phyloP scores from a whole-genome alignment of 2,329 filamentous ascomycete species.

The Xylariales sp. region DNA sequence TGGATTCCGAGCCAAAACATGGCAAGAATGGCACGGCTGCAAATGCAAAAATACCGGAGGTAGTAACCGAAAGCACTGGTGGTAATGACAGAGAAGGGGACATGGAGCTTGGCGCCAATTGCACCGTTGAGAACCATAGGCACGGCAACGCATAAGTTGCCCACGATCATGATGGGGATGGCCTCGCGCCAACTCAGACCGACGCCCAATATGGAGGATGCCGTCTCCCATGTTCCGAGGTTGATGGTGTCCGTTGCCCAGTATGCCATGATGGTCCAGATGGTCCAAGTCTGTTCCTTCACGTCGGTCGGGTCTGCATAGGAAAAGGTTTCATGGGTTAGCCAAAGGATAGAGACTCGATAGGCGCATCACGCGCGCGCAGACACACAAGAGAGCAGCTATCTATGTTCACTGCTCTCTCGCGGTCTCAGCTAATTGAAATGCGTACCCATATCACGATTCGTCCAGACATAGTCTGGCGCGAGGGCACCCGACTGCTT shows the following conservation, averaged over 20 bases:
- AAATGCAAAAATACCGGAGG: conserved; percentile 32
- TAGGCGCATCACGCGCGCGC: too few relatives aligned
- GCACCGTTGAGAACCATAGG: conserved; percentile 44
- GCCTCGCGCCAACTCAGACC: conserved; percentile 30
- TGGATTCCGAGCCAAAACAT: conserved; percentile 59
- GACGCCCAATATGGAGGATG: conserved; percentile 27
- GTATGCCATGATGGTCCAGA: conserved; percentile 29
- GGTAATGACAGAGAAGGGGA: conserved; percentile 41
- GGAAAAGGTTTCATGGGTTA: conserved; percentile 8
- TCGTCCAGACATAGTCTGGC: conserved; percentile 36
- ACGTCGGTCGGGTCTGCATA: conserved; percentile 29
- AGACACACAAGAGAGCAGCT: too few relatives aligned
- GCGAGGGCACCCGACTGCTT: conserved; percentile 43
- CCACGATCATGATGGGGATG: conserved; percentile 45
- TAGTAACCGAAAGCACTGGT: conserved; percentile 42
- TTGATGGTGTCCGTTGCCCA: conserved; percentile 32
- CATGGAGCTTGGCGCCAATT: conserved; percentile 40
- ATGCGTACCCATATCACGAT: conserved; percentile 26
- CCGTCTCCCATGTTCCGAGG: conserved; percentile 28
- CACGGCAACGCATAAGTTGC: conserved; percentile 55
- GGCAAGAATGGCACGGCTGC: conserved; percentile 37
- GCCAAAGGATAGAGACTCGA: neutral
- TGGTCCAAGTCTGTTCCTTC: conserved; percentile 31
- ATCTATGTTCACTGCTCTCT: too few relatives aligned
- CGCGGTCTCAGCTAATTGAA: conserved; percentile 1